Evolutionary conservation across 352 stramenopile species (phyloP).

Genomic region (Aphanomyces euteiches): DNA sequence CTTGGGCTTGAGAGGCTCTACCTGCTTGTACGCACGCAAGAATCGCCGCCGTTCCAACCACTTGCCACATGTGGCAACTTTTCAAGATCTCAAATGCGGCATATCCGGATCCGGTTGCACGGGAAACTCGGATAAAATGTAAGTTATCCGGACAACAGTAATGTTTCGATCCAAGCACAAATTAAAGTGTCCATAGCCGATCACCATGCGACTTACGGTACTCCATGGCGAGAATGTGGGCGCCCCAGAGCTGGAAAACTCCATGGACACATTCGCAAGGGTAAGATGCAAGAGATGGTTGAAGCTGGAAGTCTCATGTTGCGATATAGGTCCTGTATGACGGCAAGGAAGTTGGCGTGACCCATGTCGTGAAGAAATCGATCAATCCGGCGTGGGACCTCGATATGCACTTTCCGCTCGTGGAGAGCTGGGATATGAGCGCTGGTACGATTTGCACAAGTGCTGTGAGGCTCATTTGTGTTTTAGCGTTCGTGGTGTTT

Average conservation of each 20-base stretch:
- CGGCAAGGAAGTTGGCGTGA: slow-evolving; percentile 59
- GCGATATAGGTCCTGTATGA: slow-evolving; percentile 58
- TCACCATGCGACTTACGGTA: slow-evolving; percentile 65
- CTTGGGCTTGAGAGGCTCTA: not conserved
- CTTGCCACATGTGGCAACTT: not conserved
- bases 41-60: not conserved
- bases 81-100: too few species aligned
- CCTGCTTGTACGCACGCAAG: slow-evolving; percentile 3
- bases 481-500: slow-evolving; percentile 44
- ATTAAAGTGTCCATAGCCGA: too few species aligned
- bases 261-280: slow-evolving; percentile 68
- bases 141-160: not conserved
- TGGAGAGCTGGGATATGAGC: slow-evolving; percentile 22
- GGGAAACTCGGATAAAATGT: not conserved
- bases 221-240: slow-evolving; percentile 70
- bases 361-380: slow-evolving; percentile 65
- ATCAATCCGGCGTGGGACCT: slow-evolving; percentile 75
- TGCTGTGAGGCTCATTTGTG: slow-evolving; percentile 40
- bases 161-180: not conserved
- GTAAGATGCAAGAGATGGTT: not conserved
- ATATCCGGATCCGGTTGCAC: slow-evolving; percentile 14
- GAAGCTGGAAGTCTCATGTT: too few species aligned
- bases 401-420: slow-evolving; percentile 52
- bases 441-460: slow-evolving; percentile 36
- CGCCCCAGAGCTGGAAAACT: slow-evolving; percentile 53